phyloP scores from a whole-genome alignment of 192 early-diverging fungal species.

The Pilobolus umbonatus region DNA sequence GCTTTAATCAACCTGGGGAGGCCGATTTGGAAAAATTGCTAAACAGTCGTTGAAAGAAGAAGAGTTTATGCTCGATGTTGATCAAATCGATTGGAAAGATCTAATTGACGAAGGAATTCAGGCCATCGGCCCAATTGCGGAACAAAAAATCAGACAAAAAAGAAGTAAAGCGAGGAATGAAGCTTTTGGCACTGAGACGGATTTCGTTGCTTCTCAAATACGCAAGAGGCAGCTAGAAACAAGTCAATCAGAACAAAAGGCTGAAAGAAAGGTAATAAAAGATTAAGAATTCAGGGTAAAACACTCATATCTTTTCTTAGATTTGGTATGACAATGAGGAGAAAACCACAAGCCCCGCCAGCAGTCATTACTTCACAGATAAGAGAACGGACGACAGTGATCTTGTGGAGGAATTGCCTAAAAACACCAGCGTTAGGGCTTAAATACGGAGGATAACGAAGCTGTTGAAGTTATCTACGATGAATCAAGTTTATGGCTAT shows the following conservation, averaged over 20 bases:
- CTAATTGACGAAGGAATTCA: too few species aligned
- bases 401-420: background rate
- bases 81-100: too few species aligned
- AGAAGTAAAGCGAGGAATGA: background rate
- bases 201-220: background rate
- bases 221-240: background rate
- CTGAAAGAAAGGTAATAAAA: background rate
- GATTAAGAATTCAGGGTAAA: conserved; percentile 2
- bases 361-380: background rate
- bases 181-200: background rate
- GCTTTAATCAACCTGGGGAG: too few species aligned
- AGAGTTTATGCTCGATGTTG: too few species aligned
- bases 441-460: too few species aligned
- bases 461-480: too few species aligned
- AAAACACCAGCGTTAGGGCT: too few species aligned
- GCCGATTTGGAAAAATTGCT: too few species aligned
- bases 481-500: too few species aligned
- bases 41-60: too few species aligned
- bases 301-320: background rate
- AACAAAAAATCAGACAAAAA: background rate
- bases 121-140: background rate
- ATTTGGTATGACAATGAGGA: background rate
- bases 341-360: background rate
- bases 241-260: background rate
- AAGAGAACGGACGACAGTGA: background rate